Evolutionary conservation across 2,329 filamentous ascomycete species (phyloP).

Genomic region (Curvularia spicifera): DNA sequence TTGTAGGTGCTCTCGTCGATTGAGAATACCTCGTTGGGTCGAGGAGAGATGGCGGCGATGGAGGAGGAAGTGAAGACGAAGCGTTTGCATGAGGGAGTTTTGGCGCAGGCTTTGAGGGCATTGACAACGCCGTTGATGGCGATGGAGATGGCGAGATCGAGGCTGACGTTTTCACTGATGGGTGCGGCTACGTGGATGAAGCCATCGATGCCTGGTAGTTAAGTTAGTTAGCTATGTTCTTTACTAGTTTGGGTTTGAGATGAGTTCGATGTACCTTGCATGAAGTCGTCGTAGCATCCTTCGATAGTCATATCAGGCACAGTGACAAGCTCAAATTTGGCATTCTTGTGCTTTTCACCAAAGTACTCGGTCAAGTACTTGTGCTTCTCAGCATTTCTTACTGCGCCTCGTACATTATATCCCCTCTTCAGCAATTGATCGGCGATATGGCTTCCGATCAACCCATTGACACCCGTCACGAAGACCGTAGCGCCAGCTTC

Average conservation of each 20-base stretch:
- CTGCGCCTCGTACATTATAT: constrained; percentile 47
- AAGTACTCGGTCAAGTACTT: constrained; percentile 43
- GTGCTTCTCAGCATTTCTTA: constrained; percentile 39
- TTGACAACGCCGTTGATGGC: constrained; percentile 48
- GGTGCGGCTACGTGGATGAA: constrained; percentile 57
- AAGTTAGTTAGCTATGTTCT: neutral
- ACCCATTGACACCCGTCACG: constrained; percentile 47
- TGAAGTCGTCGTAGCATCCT: constrained; percentile 34
- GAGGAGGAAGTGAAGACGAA: constrained; percentile 56
- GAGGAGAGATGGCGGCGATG: constrained; percentile 44
- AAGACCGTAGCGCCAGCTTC: constrained; percentile 38
- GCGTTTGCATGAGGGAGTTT: constrained; percentile 51
- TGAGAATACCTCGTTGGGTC: constrained; percentile 43
- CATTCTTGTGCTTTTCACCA: constrained; percentile 27
- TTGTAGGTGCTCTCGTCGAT: constrained; percentile 50
- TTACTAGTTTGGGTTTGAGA: neutral
- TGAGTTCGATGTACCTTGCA: constrained; percentile 31
- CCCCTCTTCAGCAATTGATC: constrained; percentile 41
- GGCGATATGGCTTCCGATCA: constrained; percentile 43
- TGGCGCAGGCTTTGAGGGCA: constrained; percentile 52
- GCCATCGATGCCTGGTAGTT: constrained; percentile 40
- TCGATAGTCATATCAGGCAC: constrained; percentile 40
- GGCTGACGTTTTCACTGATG: constrained; percentile 43
- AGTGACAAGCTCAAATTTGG: constrained; percentile 36
- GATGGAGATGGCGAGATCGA: constrained; percentile 52